Base-by-base conservation (phyloP, 192 early-diverging fungal genomes). In the Gamsiella multidivaricata region DNA sequence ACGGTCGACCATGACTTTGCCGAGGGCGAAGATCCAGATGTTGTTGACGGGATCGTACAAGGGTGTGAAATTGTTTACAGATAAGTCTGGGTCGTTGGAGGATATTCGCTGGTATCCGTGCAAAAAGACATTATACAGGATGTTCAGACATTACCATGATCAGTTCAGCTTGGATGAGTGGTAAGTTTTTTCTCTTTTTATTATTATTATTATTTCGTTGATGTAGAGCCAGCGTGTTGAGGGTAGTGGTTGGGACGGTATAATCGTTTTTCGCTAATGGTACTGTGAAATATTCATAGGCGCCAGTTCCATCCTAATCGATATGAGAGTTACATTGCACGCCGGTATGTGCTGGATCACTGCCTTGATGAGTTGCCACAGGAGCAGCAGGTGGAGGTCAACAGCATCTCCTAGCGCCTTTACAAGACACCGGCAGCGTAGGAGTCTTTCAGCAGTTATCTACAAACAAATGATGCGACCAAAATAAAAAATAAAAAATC, bases 21-120 rank as follows among this genome's bases (percentile, higher is more conserved):
- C 68, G 1, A 23, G 57, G 34, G 76, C 65, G 39, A 83, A 83
- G 54, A 75, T 83, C 9, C 49, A 65, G 53, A 83, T 83, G 82
- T 20, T 83, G 33, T 11, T 80, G 3, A 23, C 6, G 0, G 82
- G 82, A 20, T 53, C 15, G 9, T 76, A 54, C 33, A 36, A 68
- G 9, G 78, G 72, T 17, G 56, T 83, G 22, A 36, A 12, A 28
- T 50, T 83, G 15, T 83, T 83, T 39, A 36, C 43, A 12, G 82
- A 83, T 66, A 36, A 61, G 37, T 55, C 47, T 39, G 61, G 28
- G 28, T 18, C 52, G 55, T 58, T 8, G 1, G 63, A 70, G 9
- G 39, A 49, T 22, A 51, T 43, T 20, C 34, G 37, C 15, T 83
- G 82, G 82, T 23, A 43, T 23, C 82, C 82, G 5, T 61, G 54